These are phyloP conservation scores for Irpex sp. DNA, from an alignment of 1,284 basidiomycete species.

Conservation along the genomic window DNA sequence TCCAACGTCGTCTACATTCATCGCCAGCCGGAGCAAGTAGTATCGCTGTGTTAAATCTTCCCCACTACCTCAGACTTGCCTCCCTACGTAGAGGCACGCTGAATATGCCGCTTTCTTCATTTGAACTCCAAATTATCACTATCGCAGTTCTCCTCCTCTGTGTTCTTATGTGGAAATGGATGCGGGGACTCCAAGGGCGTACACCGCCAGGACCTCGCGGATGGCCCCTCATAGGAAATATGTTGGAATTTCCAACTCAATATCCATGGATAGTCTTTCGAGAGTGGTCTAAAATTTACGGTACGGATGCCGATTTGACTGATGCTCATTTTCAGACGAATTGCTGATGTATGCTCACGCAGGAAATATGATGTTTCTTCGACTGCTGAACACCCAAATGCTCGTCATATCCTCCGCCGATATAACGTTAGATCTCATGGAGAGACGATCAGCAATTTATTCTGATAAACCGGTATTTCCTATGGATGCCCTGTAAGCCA, in stretches of 20 bases:
- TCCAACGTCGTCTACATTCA: too few species aligned
- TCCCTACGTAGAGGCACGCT: too few species aligned
- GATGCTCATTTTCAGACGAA: background rate
- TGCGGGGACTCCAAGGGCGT: background rate
- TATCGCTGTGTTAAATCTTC: too few species aligned
- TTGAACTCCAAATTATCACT: background rate
- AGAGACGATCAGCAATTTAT: constrained; percentile 10
- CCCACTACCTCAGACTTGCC: too few species aligned
- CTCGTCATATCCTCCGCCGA: background rate
- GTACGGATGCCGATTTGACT: background rate
- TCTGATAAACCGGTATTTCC: background rate
- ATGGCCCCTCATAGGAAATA: background rate
- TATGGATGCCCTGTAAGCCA: background rate
- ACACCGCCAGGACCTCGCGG: constrained; percentile 4
- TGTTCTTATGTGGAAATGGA: background rate
- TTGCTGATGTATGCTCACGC: too few species aligned
- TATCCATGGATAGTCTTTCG: background rate
- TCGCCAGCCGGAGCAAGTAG: too few species aligned
- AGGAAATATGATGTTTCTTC: constrained; percentile 1
- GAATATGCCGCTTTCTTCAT: background rate
- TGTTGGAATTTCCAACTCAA: background rate
- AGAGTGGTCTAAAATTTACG: background rate
- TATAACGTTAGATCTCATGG: constrained; percentile 5
- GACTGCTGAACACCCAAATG: constrained; percentile 1
- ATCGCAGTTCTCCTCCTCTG: background rate